Evolutionary conservation across 192 early-diverging fungal species (phyloP), one percentile per base, ranked within the genome.

Genomic region (Borealophlyctis nickersoniae): DNA sequence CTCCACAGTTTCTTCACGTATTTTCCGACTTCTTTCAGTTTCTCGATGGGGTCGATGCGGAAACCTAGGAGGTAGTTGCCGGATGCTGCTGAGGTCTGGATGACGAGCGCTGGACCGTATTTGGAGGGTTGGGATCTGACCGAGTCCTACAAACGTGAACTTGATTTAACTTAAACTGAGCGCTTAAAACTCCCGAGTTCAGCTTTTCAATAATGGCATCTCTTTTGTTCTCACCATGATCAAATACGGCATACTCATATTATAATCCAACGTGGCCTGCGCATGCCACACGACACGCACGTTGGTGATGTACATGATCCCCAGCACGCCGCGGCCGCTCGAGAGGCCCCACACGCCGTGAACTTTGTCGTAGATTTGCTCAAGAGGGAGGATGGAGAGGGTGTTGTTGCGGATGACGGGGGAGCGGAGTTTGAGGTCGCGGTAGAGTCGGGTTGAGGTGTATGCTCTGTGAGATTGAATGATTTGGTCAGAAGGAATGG

Each of bases 381-480:
- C 52, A 24, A 9, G 5, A 14, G 52, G 52, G 24, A 53, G 52
- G 52, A 23, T 14, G 11, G 14, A 23, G 13, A 53, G 23, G 26
- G 5, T 53, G 52, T 28, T 28, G 52, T 14, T 53, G 23, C 5
- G 14, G 23, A 53, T 14, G 14, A 53, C 23, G 52, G 26, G 5
- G 52, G n/a, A n/a, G 52, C 7, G 23, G 52, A 53, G 23, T 7
- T n/a, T 5, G 23, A 27, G 52, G 5, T 5, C 7, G 52, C 23
- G 52, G 24, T 53, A 53, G n/a, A 23, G 13, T 7, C 11, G 52
- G 24, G 5, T 14, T 28, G 52, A 53, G 52, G 52, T 23, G 26
- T 53, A 53, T 7, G 7, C 11, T 28, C 52, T 53, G 52, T 32
- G 62, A n/a, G n/a, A n/a, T n/a, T n/a, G n/a, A n/a, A n/a, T n/a